These are phyloP conservation scores for Citropsis articulata DNA, from an alignment of 345 rosid species.

Conservation along the genomic window DNA sequence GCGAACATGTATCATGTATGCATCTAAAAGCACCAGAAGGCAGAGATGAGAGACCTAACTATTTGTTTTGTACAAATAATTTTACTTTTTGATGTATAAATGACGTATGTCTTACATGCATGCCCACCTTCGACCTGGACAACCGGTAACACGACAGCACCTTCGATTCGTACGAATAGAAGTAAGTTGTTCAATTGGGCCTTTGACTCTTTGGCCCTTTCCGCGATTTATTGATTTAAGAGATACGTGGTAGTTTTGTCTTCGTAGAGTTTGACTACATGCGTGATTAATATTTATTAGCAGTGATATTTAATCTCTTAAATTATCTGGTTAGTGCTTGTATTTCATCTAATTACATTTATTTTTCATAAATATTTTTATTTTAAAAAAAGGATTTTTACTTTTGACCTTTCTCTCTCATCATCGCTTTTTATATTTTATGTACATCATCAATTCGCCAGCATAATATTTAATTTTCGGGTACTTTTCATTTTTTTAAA, in stretches of 20 bases:
- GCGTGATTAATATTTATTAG: too few relatives aligned
- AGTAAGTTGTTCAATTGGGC: neutral
- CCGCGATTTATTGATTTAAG: constrained; percentile 8
- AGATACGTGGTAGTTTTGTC: neutral
- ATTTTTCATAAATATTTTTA: too few relatives aligned
- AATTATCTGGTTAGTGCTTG: too few relatives aligned
- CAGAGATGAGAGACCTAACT: neutral
- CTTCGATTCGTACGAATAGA: constrained; percentile 15
- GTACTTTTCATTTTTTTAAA: too few relatives aligned
- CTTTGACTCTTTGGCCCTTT: neutral
- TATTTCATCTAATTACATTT: too few relatives aligned
- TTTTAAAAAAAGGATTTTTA: too few relatives aligned
- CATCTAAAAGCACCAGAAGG: neutral
- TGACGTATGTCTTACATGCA: constrained; percentile 30
- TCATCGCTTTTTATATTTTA: too few relatives aligned
- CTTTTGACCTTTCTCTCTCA: too few relatives aligned
- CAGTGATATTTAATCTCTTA: too few relatives aligned
- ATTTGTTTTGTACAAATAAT: neutral
- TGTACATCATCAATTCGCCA: too few relatives aligned
- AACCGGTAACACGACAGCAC: neutral
- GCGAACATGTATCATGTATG: neutral
- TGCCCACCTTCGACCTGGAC: constrained; percentile 12
- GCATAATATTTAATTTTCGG: too few relatives aligned
- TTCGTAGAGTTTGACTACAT: neutral
- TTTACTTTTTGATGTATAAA: constrained; percentile 14